These are phyloP conservation scores for Emmonsiellopsis sp. DNA, from an alignment of 2,329 filamentous ascomycete species.

Conservation along the genomic window DNA sequence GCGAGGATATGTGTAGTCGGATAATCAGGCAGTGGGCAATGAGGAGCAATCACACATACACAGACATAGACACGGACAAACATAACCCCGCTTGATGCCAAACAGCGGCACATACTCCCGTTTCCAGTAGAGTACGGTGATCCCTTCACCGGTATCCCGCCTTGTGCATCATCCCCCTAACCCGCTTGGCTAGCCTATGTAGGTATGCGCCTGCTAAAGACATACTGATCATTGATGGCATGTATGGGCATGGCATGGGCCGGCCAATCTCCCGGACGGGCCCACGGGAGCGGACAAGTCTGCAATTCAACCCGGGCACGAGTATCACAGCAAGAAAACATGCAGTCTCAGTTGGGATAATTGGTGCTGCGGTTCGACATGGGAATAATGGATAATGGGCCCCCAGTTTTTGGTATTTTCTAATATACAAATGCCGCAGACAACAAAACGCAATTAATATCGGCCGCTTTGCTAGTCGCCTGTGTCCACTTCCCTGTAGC, in stretches of 20 bases:
- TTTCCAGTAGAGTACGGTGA: neutral
- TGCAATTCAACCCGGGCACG: too few relatives aligned
- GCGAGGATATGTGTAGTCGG: neutral
- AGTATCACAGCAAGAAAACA: too few relatives aligned
- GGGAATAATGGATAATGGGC: too few relatives aligned
- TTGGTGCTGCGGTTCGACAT: too few relatives aligned
- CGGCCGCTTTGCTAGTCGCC: slow-evolving; percentile 27
- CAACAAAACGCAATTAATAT: slow-evolving; percentile 4
- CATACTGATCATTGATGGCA: neutral
- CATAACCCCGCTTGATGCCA: neutral
- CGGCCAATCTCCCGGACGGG: neutral
- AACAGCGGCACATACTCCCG: neutral
- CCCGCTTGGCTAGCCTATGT: neutral
- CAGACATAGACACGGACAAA: too few relatives aligned
- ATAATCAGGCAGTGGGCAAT: neutral
- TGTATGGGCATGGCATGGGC: neutral
- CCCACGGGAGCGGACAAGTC: too few relatives aligned
- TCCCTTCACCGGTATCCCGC: neutral
- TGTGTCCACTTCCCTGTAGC: slow-evolving; percentile 37
- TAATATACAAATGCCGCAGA: neutral
- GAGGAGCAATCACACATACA: neutral
- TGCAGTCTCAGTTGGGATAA: too few relatives aligned
- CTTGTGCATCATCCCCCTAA: neutral
- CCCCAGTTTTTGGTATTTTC: too few relatives aligned
- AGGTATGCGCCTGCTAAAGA: neutral